A percentile compares a stretch with the other conserved stretches of the same genome.
Evolutionary conservation across 306 rosid species (phyloP).

Genomic region (Ormosia semicastrata): DNA sequence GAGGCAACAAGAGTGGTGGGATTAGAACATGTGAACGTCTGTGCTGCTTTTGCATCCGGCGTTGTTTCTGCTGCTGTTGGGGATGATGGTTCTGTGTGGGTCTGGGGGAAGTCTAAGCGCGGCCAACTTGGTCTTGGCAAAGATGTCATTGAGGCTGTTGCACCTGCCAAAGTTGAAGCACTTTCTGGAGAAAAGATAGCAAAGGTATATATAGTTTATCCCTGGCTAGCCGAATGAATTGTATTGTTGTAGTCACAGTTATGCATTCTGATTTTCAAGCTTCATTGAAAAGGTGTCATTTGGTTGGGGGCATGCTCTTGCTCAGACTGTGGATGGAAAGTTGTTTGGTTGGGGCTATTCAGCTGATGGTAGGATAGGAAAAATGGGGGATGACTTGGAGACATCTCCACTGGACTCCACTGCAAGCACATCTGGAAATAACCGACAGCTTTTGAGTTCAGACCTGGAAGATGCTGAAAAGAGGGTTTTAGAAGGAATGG

Average conservation of each 20-base stretch:
- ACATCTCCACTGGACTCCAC: conserved; percentile 54
- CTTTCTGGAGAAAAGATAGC: conserved; percentile 63
- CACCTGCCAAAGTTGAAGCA: conserved; percentile 64
- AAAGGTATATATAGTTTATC: conserved; percentile 47
- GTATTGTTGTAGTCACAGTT: neutral
- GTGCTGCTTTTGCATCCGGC: conserved; percentile 79
- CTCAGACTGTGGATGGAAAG: conserved; percentile 74
- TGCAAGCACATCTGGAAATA: neutral
- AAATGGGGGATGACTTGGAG: conserved; percentile 50
- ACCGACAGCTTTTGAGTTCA: conserved; percentile 32
- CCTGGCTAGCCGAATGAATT: neutral
- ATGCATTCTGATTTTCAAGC: neutral
- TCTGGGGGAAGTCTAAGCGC: conserved; percentile 87
- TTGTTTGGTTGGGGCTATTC: conserved; percentile 94
- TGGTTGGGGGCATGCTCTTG: conserved; percentile 98
- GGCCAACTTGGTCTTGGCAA: conserved; percentile 94
- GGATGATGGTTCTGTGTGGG: conserved; percentile 84
- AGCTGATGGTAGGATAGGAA: conserved; percentile 83
- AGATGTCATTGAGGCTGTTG: conserved; percentile 47
- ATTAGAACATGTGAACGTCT: conserved; percentile 55
- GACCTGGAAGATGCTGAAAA: conserved; percentile 66
- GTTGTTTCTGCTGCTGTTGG: conserved; percentile 81
- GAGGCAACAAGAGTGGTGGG: conserved; percentile 63
- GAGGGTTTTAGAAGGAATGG: conserved; percentile 67
- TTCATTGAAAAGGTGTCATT: conserved; percentile 63